Evolutionary conservation across 768 basidiomycete genomes (phyloP), one percentile per base, ranked within the genome.

Genomic region (Fomitopsis serialis): DNA sequence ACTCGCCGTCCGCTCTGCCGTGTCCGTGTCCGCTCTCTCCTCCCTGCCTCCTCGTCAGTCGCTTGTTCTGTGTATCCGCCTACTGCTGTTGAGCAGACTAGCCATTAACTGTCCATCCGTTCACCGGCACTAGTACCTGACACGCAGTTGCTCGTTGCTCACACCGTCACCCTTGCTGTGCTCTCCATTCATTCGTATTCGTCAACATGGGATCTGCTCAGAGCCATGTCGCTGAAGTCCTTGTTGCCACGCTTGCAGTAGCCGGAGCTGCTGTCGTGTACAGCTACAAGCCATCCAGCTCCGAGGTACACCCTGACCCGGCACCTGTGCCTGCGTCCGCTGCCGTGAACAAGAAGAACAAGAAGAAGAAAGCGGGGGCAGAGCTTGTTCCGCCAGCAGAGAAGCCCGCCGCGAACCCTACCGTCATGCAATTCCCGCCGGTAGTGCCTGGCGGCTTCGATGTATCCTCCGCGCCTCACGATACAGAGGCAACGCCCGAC

Each of bases 401-500:
- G 35, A 25, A 24, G 19, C 55, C 23, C 22, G 54, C 53, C 32
- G 56, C 54, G 3, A 54, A 59, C 60, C 66, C 67, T 48, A 61
- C 55, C 61, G 67, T 68, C 63, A 70, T 70, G 19, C 50, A 70
- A 17, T 70, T 70, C 57, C 69, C 75, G 13, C 55, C 68, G 5
- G 68, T 69, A 48, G 66, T 81, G 21, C 79, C 80, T 4, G 79
- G 80, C 4, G 69, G 68, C 40, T 77, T 81, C 60, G 74, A 76
- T 45, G 45, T 60, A 5, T 36, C 45, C 11, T 46, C 52, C 1
- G 42, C 58, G 29, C 59, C 54, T 1, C 27, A 55, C 24, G 60
- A 55, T 15, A 37, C 55, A 22, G 62, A 63, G 12, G 47, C 53
- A 5, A 34, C 43, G 1, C 54, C 54, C 21, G 63, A 63, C 8